phyloP scores from a whole-genome alignment of 116 monocot genomes.

The Dioscorea cayenensis region DNA sequence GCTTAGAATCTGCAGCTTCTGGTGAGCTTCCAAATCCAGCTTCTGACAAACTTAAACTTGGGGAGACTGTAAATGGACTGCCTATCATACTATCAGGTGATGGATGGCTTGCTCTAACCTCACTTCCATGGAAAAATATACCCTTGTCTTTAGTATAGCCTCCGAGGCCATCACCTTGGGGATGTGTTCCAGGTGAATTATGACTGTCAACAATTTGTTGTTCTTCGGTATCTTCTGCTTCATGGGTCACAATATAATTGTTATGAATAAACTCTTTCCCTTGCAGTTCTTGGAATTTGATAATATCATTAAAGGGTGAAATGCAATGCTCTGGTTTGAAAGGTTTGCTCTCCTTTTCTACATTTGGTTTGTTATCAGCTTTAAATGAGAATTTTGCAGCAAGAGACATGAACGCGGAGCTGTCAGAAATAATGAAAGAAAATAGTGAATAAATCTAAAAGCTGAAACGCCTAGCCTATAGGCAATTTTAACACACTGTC shows the following conservation, averaged over 20 bases:
- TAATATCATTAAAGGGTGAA: conserved; percentile 8
- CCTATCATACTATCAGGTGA: conserved; percentile 37
- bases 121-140: conserved; percentile 2
- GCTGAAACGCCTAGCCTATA: not conserved
- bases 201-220: conserved; percentile 23
- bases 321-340: not conserved
- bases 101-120: conserved; percentile 13
- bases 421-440: conserved; percentile 24
- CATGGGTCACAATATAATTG: conserved; percentile 22
- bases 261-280: conserved; percentile 12
- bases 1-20: conserved; percentile 52
- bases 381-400: conserved; percentile 68
- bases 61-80: conserved; percentile 1
- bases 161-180: not conserved
- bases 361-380: conserved; percentile 6
- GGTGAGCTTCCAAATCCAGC: conserved; percentile 26
- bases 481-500: not conserved
- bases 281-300: conserved; percentile 14
- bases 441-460: not conserved
- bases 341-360: conserved; percentile 11
- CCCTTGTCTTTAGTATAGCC: conserved; percentile 9
- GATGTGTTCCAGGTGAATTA: conserved; percentile 18
- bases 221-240: conserved; percentile 7
- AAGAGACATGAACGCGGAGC: conserved; percentile 93
- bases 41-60: conserved; percentile 15